Evolutionary conservation across 108 stramenopile genomes (phyloP), one percentile per base, ranked within the genome.

Genomic region (Heterococcus sp.): DNA sequence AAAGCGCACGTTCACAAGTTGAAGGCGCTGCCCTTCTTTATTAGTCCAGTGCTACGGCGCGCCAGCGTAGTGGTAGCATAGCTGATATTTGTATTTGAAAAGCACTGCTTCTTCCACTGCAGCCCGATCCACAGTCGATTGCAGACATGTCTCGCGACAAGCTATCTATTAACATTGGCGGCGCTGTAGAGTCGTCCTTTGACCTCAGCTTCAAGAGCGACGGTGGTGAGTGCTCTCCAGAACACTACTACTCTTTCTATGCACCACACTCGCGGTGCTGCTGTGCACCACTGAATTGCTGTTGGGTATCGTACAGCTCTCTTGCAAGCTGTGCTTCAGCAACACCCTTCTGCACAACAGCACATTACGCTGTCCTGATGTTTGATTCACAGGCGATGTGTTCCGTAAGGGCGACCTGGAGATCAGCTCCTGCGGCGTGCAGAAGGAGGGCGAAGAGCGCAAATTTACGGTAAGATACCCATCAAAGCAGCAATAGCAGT

Each of bases 161-260:
- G 1, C 76, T 77, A 4, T 77, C 76, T 32, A 71, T 77, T 37
- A 71, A 77, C 35, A 73, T 46, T 3, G 76, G 36, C 46, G 71
- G 35, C 33, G 71, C 76, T 2, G 76, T 77, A 21, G 76, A 67
- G 26, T 77, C 76, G 35, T 77, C 76, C n/a, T 77, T 77, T 46
- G 76, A 77, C 36, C 76, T 77, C 2, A 66, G 69, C 28, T 71
- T 70, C 30, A 68, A 77, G 38, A 38, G 32, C 38, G 76, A 77
- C 35, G 27, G 71, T 3, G 69, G 76, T 36, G 76, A 70, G 69
- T n/a, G 3, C 40, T 26, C 31, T 11, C 14, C 0, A 0, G 5
- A 1, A 11, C 14, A 69, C 66, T 0, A 14, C 32, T 8, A 70
- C 1, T 26, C 26, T 27, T 64, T 1, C 27, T 65, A 27, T 65